A percentile compares a stretch with the other conserved stretches of the same genome.
Evolutionary conservation across 495 filamentous ascomycete species (phyloP).

Genomic region (Trichoderma virens): DNA sequence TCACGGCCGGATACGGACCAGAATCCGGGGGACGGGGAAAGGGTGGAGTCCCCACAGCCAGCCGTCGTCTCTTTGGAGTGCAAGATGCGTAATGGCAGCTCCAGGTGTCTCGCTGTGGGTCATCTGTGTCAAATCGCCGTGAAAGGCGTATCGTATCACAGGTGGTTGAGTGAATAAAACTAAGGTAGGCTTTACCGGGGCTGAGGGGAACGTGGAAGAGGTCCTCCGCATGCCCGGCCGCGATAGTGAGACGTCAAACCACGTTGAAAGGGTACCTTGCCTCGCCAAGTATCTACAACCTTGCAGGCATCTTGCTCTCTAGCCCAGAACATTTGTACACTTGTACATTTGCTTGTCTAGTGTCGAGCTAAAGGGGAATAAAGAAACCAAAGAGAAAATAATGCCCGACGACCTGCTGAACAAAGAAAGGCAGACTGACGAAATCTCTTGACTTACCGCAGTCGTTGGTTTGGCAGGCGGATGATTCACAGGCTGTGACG

Average conservation of each 20-base stretch:
- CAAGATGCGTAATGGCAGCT: not conserved
- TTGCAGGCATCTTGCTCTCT: not conserved
- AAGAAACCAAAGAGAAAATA: not conserved
- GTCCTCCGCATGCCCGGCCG: conserved; percentile 2
- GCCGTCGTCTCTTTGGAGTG: not conserved
- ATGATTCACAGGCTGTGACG: not conserved
- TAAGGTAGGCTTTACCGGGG: not conserved
- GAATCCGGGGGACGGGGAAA: not conserved
- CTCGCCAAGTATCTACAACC: not conserved
- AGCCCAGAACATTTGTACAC: not conserved
- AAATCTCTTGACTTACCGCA: not conserved
- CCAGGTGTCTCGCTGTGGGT: not conserved
- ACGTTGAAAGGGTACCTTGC: not conserved
- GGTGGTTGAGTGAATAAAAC: not conserved
- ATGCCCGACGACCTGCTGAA: not conserved
- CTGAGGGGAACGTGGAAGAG: not conserved
- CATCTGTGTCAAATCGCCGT: not conserved
- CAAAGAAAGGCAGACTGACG: not conserved
- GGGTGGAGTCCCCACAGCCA: conserved; percentile 4
- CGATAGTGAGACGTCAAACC: not conserved
- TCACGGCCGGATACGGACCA: not conserved
- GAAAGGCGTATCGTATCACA: not conserved
- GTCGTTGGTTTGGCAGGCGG: not conserved
- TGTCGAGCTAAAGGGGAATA: not conserved
- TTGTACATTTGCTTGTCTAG: not conserved